Conservation (phyloP, 2,329 filamentous ascomycete species). For the Exophiala bonariae region DNA sequence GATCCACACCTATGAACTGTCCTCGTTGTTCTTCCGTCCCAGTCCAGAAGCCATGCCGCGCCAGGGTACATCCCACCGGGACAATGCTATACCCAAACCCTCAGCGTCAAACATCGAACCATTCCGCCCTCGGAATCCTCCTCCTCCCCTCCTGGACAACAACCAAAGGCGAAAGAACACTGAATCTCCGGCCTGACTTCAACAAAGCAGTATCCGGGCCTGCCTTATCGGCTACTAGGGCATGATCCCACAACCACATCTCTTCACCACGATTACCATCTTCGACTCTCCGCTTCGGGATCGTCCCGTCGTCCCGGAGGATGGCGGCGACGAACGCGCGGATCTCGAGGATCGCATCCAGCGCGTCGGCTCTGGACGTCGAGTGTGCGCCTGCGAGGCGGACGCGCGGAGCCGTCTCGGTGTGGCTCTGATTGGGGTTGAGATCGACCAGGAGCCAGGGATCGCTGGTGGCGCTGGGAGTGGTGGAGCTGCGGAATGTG, state of each 20-base stretch:
- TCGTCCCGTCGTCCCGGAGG: conserved; percentile 15
- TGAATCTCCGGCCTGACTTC: no score
- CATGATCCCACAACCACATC: conserved; percentile 23
- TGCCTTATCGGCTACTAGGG: not conserved
- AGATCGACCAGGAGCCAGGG: conserved; percentile 8
- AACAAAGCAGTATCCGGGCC: not conserved
- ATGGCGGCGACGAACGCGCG: conserved; percentile 19
- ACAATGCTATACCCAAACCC: no score
- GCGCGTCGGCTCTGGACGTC: conserved; percentile 20
- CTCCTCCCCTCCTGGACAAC: conserved; percentile 15
- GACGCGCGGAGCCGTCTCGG: conserved; percentile 7
- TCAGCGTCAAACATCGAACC: no score
- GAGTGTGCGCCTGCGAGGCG: conserved; percentile 23
- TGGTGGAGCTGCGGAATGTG: not conserved
- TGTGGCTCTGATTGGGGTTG: not conserved
- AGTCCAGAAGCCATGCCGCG: no score
- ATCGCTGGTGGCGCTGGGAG: not conserved
- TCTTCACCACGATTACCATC: conserved; percentile 15
- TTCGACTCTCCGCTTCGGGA: conserved; percentile 8
- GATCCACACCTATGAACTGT: no score
- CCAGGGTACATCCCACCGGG: no score
- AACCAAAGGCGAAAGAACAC: conserved; percentile 12
- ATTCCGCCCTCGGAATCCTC: conserved; percentile 6
- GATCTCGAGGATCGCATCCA: conserved; percentile 17
- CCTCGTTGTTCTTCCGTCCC: no score